Conservation (phyloP, 108 stramenopile genomes). For the Parietichytrium sp. region DNA sequence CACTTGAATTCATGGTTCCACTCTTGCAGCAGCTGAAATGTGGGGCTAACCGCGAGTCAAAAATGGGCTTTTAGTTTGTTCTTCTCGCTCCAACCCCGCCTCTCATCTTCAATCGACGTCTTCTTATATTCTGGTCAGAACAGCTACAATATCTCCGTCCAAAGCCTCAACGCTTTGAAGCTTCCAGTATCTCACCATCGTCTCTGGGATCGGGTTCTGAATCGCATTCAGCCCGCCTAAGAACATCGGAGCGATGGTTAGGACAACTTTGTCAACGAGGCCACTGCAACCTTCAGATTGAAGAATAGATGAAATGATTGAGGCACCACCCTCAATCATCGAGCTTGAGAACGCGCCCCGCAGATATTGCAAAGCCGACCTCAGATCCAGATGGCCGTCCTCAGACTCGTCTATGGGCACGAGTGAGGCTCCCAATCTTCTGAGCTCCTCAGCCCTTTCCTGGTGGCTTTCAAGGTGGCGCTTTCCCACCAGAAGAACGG, state of each 20-base stretch:
- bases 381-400: not conserved
- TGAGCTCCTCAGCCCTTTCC: not conserved
- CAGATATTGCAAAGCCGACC: not conserved
- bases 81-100: no score
- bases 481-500: not conserved
- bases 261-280: slow-evolving; percentile 17
- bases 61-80: no score
- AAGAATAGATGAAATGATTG: slow-evolving; percentile 1
- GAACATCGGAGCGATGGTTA: slow-evolving; percentile 40
- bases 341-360: not conserved
- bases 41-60: no score
- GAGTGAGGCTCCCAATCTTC: not conserved
- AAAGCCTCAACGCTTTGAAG: not conserved
- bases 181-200: not conserved
- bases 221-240: slow-evolving; percentile 14
- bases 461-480: not conserved
- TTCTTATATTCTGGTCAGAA: no score
- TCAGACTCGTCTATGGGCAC: no score
- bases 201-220: not conserved
- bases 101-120: no score
- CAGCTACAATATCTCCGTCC: slow-evolving; percentile 10
- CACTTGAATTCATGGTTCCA: no score
- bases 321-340: slow-evolving; percentile 24
- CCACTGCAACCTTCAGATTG: not conserved
- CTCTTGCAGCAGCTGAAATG: no score